A percentile compares a stretch with the other conserved stretches of the same genome.
Evolutionary conservation across 2,329 filamentous ascomycete species (phyloP).

Genomic region (Helotiales sp.): DNA sequence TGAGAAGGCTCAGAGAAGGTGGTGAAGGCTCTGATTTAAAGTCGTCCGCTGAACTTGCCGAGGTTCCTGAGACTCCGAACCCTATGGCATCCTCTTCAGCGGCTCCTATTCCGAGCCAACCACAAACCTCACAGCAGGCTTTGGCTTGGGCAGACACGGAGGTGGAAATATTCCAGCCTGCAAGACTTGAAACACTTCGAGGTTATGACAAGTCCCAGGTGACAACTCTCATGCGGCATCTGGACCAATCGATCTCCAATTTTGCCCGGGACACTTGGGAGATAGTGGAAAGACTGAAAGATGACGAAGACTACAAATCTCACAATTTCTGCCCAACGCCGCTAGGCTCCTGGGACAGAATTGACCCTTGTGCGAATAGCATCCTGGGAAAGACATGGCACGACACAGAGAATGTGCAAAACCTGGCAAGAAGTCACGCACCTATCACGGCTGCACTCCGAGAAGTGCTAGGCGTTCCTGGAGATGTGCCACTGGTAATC

Average conservation of each 20-base stretch:
- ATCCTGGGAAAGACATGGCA: constrained; percentile 8
- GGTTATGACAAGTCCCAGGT: not conserved
- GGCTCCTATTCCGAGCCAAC: not conserved
- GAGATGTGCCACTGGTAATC: constrained; percentile 4
- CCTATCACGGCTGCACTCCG: constrained; percentile 23
- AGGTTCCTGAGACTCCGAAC: not conserved
- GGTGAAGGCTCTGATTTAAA: not conserved
- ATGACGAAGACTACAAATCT: not conserved
- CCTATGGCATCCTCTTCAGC: not conserved
- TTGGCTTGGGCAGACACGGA: not conserved
- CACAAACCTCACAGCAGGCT: not conserved
- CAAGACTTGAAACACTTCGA: not conserved
- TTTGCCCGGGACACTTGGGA: not conserved
- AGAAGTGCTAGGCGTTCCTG: constrained; percentile 2
- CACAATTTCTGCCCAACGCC: not conserved
- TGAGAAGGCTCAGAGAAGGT: not conserved
- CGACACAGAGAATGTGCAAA: not conserved
- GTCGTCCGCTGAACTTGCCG: not conserved
- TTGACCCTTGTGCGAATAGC: not conserved
- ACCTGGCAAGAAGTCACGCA: constrained; percentile 11
- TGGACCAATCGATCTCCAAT: not conserved
- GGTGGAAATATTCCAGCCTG: not conserved
- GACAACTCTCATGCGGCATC: not conserved
- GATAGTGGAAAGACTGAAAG: not conserved
- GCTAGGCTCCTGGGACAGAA: not conserved